A percentile compares a stretch with the other conserved stretches of the same genome.
Evolutionary conservation across 2,329 filamentous ascomycete species (phyloP).

Genomic region (Lasiodiplodia sp.): DNA sequence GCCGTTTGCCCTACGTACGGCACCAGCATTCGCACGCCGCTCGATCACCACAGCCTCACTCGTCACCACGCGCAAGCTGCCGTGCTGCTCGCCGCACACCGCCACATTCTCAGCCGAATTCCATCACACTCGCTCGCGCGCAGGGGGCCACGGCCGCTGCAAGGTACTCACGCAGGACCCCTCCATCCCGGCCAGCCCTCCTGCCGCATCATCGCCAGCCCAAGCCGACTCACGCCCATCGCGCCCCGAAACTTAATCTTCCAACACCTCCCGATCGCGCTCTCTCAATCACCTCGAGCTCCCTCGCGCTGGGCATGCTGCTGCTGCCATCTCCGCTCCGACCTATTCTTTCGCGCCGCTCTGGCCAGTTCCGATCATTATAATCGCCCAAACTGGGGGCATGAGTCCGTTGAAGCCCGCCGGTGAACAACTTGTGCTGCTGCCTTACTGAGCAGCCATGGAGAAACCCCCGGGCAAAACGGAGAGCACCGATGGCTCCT

Average conservation of each 20-base stretch:
- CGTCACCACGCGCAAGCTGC: constrained; percentile 10
- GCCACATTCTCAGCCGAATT: constrained; percentile 26
- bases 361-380: constrained; percentile 25
- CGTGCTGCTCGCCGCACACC: constrained; percentile 26
- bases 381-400: constrained; percentile 24
- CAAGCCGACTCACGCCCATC: constrained; percentile 26
- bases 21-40: constrained; percentile 8
- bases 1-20: constrained; percentile 23
- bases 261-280: constrained; percentile 7
- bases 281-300: not conserved
- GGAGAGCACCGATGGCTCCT: constrained; percentile 76
- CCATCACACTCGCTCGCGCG: constrained; percentile 25
- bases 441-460: constrained; percentile 37
- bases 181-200: constrained; percentile 29
- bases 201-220: constrained; percentile 28
- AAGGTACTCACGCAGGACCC: constrained; percentile 28
- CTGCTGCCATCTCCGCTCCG: constrained; percentile 7
- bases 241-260: constrained; percentile 20
- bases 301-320: constrained; percentile 29
- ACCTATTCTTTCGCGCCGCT: constrained; percentile 18
- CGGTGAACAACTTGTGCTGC: constrained; percentile 19
- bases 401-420: constrained; percentile 18
- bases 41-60: constrained; percentile 11
- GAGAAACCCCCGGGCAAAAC: constrained; percentile 44
- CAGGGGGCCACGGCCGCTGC: constrained; percentile 27